Evolutionary conservation across 805 yeast species (phyloP).

Genomic region (Lipomyces sp.): DNA sequence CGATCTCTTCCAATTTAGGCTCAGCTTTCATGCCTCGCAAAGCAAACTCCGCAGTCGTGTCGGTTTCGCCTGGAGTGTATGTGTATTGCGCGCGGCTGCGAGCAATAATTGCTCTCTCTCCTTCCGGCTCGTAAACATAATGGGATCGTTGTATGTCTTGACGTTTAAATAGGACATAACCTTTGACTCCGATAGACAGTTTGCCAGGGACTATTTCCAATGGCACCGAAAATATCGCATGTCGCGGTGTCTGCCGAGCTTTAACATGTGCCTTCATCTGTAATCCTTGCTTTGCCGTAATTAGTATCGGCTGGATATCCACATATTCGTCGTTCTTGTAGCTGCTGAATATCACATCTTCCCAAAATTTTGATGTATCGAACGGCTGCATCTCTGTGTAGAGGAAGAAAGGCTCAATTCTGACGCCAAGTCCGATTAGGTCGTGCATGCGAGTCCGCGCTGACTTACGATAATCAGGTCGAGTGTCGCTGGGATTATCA

Average conservation of each 20-base stretch:
- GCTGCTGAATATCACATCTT: constrained; percentile 46
- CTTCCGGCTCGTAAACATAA: constrained; percentile 56
- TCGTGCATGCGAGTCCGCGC: constrained; percentile 65
- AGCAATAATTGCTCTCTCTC: constrained; percentile 58
- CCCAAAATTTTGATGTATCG: constrained; percentile 55
- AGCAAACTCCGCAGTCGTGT: not conserved
- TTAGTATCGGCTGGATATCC: constrained; percentile 34
- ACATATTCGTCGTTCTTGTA: not conserved
- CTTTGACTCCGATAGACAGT: constrained; percentile 69
- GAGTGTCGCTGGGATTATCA: constrained; percentile 63
- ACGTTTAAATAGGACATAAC: constrained; percentile 65
- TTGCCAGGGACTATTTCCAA: constrained; percentile 55
- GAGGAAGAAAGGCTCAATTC: constrained; percentile 68
- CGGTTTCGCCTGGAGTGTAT: constrained; percentile 2
- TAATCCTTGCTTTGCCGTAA: constrained; percentile 32
- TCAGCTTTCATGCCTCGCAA: not conserved
- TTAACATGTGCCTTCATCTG: constrained; percentile 52
- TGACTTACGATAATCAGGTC: constrained; percentile 49
- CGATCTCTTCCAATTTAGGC: not conserved
- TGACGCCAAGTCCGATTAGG: constrained; percentile 58
- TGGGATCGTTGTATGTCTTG: constrained; percentile 58
- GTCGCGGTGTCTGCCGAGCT: constrained; percentile 62
- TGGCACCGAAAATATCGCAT: constrained; percentile 60
- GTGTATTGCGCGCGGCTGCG: constrained; percentile 9
- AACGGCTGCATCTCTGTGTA: constrained; percentile 48